Evolutionary conservation across 2,329 filamentous ascomycete genomes (phyloP), one percentile per base, ranked within the genome.

Genomic region (Raffaelea deltoideospora): DNA sequence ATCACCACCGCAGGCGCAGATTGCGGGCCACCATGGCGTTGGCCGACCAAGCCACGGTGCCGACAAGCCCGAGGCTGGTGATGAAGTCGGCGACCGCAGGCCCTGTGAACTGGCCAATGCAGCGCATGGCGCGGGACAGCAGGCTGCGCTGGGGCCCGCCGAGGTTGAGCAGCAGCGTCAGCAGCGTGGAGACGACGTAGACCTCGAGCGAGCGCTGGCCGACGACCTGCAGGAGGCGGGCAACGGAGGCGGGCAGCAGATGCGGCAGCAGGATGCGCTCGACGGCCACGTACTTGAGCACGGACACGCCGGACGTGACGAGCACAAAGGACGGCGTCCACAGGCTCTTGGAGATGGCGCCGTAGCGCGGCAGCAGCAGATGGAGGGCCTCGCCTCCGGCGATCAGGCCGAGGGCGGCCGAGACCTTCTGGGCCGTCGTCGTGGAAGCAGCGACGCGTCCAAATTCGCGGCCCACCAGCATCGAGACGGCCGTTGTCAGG

Each of bases 321-420:
- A 34, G 33, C 22, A 20, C 23, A 34, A 34, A 34, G 15, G 33
- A 34, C 14, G 33, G 33, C 23, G 33, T 34, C 33, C 33, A 34
- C n/a, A 34, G 33, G 9, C 3, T 34, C 24, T 34, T 34, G 33
- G 33, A 34, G 7, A 34, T 23, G 5, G 33, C 8, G 7, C n/a
- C 33, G 11, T 24, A 15, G 6, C 23, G 22, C 20, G 33, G 33
- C 17, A 28, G 15, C 10, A n/a, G n/a, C 3, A 10, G 19, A 18
- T 34, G 33, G 4, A 34, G 33, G 3, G 23, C 18, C 23, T 28
- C 33, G 33, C 33, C 33, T 8, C 15, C 18, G 23, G 15, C 22
- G 6, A 34, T 21, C 19, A 22, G 5, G 15, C 9, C 33, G 5
- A 11, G 22, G 20, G n/a, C 33, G 15, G 24, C 18, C 2, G 18